Evolutionary conservation across 805 yeast species (phyloP), one percentile per base, ranked within the genome.

Genomic region (Blastobotrys mokoenaii): DNA sequence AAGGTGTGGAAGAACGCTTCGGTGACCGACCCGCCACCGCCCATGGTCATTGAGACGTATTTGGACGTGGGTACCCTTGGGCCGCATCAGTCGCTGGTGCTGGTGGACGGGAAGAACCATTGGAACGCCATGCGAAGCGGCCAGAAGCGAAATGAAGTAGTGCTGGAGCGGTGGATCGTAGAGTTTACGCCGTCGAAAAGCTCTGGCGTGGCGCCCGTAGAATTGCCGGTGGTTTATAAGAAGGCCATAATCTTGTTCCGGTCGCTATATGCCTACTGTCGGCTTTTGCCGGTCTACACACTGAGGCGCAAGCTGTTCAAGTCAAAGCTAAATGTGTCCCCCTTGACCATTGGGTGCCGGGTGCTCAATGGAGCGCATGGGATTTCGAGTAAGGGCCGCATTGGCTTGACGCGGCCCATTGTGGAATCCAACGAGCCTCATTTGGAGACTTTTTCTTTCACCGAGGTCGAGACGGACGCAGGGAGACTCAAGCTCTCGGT

Each of bases 101-200:
- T 84, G 34, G 68, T 68, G 25, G 89, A 82, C 2, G 70, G 71
- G 6, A 74, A 72, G 18, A 69, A 70, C 50, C 43, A 52, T n/a
- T 55, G 54, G 51, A 54, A 72, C 11, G 79, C 82, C 74, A 69
- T 82, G 8, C 76, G 72, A 47, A 33, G 17, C 11, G 82, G 82
- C 11, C 69, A 74, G 2, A 77, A 75, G 56, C 83, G 83, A 56
- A 71, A 77, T 14, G 97, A 90, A 62, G 76, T 93, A n/a, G 96
- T 93, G 1, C 66, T 93, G 46, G 98, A 93, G 59, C 73, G 98
- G 48, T 93, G 98, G 98, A 70, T 87, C 18, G 66, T 93, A 30
- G 96, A 89, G 61, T 75, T 89, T 49, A 33, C 25, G 9, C 16
- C 25, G 12, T 15, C 18, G 8, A 22, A 22, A 22, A 22, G 27